Conservation (phyloP, 306 rosid species). For the Clitoria ternatea region DNA sequence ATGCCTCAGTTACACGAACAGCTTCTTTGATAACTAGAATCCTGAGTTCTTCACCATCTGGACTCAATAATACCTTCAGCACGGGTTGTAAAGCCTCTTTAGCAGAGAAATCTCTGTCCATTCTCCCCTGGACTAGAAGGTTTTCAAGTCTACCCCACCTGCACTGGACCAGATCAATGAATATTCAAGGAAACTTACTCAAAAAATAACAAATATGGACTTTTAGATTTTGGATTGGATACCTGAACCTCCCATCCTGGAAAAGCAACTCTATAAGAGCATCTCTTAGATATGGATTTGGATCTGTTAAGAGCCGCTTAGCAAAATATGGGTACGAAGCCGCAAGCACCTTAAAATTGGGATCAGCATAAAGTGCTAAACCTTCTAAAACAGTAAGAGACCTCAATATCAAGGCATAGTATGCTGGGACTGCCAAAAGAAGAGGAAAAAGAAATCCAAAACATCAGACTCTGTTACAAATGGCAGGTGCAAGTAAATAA, state of each 20-base stretch:
- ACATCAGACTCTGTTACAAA: constrained; percentile 27
- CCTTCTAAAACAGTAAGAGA: constrained; percentile 94
- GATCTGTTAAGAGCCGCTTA: constrained; percentile 87
- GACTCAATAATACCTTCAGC: constrained; percentile 71
- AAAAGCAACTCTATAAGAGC: constrained; percentile 92
- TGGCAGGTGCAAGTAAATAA: background rate
- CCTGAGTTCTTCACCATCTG: constrained; percentile 75
- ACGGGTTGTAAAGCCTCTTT: constrained; percentile 90
- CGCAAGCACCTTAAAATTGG: constrained; percentile 91
- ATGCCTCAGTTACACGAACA: constrained; percentile 72
- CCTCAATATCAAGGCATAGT: constrained; percentile 88
- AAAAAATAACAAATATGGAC: constrained; percentile 1
- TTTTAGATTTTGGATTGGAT: constrained; percentile 26
- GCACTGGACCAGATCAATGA: constrained; percentile 33
- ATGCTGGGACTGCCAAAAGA: constrained; percentile 74
- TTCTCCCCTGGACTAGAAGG: constrained; percentile 70
- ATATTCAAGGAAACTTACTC: constrained; percentile 25
- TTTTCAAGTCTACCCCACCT: constrained; percentile 93
- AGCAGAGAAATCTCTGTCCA: constrained; percentile 82
- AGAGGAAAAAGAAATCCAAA: constrained; percentile 17
- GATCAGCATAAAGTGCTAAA: constrained; percentile 88
- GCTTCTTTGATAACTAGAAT: constrained; percentile 76
- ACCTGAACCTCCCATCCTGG: constrained; percentile 82
- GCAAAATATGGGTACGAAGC: constrained; percentile 96
- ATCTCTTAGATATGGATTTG: constrained; percentile 90